Evolutionary conservation across 768 basidiomycete species (phyloP).

Genomic region (Dentipellis fragilis): DNA sequence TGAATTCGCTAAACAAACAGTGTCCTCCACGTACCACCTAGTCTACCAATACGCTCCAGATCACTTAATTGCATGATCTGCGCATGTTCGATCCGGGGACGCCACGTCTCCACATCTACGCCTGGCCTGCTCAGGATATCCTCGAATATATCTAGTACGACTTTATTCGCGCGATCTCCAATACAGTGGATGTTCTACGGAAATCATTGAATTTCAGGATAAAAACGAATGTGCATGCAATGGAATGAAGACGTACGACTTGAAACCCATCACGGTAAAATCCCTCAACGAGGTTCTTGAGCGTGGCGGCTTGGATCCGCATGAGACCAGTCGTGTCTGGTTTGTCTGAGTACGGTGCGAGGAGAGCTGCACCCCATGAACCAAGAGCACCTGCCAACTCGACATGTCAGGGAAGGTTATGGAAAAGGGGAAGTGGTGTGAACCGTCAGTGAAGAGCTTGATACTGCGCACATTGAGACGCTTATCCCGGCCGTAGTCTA

Average conservation of each 20-base stretch:
- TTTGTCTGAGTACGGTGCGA: conserved; percentile 77
- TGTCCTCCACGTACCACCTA: conserved; percentile 59
- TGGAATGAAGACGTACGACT: conserved; percentile 45
- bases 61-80: conserved; percentile 76
- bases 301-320: conserved; percentile 40
- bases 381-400: conserved; percentile 64
- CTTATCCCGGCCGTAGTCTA: conserved; percentile 25
- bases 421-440: conserved; percentile 2
- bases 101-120: conserved; percentile 32
- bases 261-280: conserved; percentile 76
- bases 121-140: conserved; percentile 25
- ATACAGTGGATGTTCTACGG: conserved; percentile 83
- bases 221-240: too few species aligned
- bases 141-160: conserved; percentile 80
- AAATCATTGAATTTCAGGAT: background rate
- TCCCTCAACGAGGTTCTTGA: conserved; percentile 43
- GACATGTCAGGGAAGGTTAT: background rate
- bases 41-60: conserved; percentile 51
- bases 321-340: conserved; percentile 64
- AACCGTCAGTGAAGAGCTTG: conserved; percentile 74
- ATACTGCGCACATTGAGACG: conserved; percentile 39
- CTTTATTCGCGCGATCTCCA: conserved; percentile 79
- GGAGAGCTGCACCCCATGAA: conserved; percentile 84
- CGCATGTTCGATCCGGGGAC: conserved; percentile 87
- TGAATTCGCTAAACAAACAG: background rate